Evolutionary conservation across 1,284 basidiomycete species (phyloP).

Genomic region (Xanthoconium separans): DNA sequence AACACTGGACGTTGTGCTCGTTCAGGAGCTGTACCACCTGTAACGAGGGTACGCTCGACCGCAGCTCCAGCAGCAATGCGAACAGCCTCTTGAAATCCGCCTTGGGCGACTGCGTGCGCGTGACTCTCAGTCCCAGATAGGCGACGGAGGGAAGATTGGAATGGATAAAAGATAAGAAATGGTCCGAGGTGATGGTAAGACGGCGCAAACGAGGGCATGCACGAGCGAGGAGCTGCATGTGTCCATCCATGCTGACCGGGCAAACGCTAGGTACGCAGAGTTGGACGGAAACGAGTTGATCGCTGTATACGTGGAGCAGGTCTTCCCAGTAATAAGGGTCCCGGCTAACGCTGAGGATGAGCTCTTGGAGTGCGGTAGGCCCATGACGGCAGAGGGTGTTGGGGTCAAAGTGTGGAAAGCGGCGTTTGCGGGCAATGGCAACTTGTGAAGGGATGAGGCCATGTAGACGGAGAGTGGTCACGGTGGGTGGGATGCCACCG

Average conservation of each 20-base stretch:
- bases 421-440: neutral
- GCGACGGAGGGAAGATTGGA: constrained; percentile 13
- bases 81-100: constrained; percentile 11
- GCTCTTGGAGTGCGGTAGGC: constrained; percentile 18
- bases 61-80: constrained; percentile 13
- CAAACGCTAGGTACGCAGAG: neutral
- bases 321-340: constrained; percentile 6
- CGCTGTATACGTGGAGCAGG: constrained; percentile 10
- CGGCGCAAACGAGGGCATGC: constrained; percentile 20
- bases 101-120: constrained; percentile 8
- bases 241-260: neutral
- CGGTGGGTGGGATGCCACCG: constrained; percentile 11
- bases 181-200: constrained; percentile 19
- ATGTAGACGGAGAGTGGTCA: constrained; percentile 18
- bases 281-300: constrained; percentile 22
- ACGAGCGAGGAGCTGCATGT: constrained; percentile 9
- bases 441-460: neutral
- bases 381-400: neutral
- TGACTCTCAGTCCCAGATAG: constrained; percentile 18
- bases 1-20: constrained; percentile 17
- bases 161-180: constrained; percentile 1
- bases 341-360: constrained; percentile 11
- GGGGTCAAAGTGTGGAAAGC: neutral
- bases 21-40: constrained; percentile 24
- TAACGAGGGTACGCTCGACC: constrained; percentile 18